Evolutionary conservation across 169 alveolate species (phyloP).

Genomic region (Eimeria nieschulzi): DNA sequence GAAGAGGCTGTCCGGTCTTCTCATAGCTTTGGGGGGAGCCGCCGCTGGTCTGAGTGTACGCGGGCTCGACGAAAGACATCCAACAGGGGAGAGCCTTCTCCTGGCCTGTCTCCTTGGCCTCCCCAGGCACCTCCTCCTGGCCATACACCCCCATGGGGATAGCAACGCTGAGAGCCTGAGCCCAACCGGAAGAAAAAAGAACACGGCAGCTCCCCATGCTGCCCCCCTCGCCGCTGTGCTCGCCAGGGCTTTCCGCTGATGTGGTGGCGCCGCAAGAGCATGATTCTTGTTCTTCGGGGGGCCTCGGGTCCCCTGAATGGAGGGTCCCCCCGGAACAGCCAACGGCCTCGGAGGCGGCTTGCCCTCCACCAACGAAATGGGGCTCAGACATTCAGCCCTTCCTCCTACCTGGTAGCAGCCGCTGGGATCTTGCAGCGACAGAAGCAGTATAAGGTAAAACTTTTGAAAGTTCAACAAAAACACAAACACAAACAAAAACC

Average conservation of each 20-base stretch:
- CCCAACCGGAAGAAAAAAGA: not conserved
- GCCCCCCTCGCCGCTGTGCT: not conserved
- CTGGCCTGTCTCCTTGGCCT: too few species aligned
- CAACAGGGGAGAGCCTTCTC: too few species aligned
- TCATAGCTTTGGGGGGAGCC: too few species aligned
- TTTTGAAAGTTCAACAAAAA: too few species aligned
- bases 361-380: not conserved
- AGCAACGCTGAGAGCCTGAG: constrained; percentile 26
- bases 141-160: constrained; percentile 9
- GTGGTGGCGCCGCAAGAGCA: constrained; percentile 45
- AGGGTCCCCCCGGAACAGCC: not conserved
- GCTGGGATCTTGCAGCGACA: not conserved
- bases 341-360: not conserved
- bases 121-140: not conserved
- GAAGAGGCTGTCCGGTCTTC: too few species aligned
- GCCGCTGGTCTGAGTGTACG: too few species aligned
- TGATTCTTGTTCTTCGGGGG: constrained; percentile 14
- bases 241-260: constrained; percentile 31
- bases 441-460: too few species aligned
- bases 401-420: not conserved
- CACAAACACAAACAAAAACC: too few species aligned
- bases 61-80: too few species aligned
- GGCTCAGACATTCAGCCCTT: not conserved
- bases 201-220: constrained; percentile 28
- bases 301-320: not conserved